Conservation (phyloP, 441 rosid genomes). For the Erodium chrysanthum region DNA sequence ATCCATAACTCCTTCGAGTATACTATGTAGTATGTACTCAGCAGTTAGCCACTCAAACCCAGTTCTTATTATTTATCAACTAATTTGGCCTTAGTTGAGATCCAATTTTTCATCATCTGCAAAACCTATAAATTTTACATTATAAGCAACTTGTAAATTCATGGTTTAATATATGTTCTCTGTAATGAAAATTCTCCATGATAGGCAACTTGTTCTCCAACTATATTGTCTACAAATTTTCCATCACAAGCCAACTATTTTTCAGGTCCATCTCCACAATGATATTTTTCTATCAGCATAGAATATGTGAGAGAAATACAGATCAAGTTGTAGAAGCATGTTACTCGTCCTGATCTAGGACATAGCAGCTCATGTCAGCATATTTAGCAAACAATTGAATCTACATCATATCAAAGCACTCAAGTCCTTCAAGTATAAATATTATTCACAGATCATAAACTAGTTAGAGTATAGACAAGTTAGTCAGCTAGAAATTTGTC, state of each 20-base stretch:
- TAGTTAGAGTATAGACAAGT: neutral
- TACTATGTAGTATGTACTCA: constrained; percentile 8
- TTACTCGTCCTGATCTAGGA: neutral
- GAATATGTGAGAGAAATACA: neutral
- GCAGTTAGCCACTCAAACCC: constrained; percentile 23
- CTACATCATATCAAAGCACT: neutral
- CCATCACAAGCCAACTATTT: neutral
- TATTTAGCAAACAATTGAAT: neutral
- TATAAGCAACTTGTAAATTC: neutral
- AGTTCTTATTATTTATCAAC: constrained; percentile 9
- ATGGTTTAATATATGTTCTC: neutral
- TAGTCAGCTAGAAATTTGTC: neutral
- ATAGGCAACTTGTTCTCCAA: neutral
- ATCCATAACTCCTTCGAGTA: constrained; percentile 7
- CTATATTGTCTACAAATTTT: neutral
- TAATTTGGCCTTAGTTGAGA: neutral
- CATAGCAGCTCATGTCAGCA: neutral
- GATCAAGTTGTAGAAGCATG: neutral
- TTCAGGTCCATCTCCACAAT: neutral
- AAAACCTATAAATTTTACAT: neutral
- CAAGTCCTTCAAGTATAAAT: no score
- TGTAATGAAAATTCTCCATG: neutral
- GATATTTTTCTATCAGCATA: neutral
- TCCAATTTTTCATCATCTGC: neutral
- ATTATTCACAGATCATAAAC: no score